Percentiles rank a stretch among this genome's conserved stretches.
Evolutionary conservation across 495 filamentous ascomycete species (phyloP).

Genomic region (Podospora anserina): DNA sequence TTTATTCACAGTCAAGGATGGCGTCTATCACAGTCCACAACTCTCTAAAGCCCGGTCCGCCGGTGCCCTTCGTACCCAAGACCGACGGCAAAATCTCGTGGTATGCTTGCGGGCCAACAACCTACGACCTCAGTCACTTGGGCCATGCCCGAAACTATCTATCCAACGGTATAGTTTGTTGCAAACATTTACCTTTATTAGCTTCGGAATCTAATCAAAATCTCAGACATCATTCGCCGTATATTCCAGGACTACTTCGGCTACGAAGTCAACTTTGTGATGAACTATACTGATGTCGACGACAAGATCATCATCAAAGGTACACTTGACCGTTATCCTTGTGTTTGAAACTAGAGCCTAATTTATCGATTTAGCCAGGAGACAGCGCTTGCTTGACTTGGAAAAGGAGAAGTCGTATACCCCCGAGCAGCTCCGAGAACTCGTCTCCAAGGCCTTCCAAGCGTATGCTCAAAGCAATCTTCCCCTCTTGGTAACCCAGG

Average conservation of each 20-base stretch:
- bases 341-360: neutral
- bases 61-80: slow-evolving; percentile 73
- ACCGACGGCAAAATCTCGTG: slow-evolving; percentile 74
- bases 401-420: slow-evolving; percentile 46
- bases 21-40: slow-evolving; percentile 66
- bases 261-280: slow-evolving; percentile 84
- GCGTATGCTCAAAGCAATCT: slow-evolving; percentile 77
- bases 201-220: slow-evolving; percentile 37
- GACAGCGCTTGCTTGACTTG: slow-evolving; percentile 69
- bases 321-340: neutral
- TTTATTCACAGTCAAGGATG: slow-evolving; percentile 33
- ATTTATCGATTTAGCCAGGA: slow-evolving; percentile 50
- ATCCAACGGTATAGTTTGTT: neutral
- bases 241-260: slow-evolving; percentile 84
- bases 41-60: slow-evolving; percentile 65
- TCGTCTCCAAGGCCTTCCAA: slow-evolving; percentile 62
- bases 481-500: slow-evolving; percentile 51
- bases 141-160: slow-evolving; percentile 54
- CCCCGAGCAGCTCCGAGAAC: slow-evolving; percentile 45
- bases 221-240: slow-evolving; percentile 85
- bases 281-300: slow-evolving; percentile 92
- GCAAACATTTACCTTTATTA: neutral
- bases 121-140: slow-evolving; percentile 87
- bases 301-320: slow-evolving; percentile 62
- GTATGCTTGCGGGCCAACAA: slow-evolving; percentile 91